Base-by-base conservation (phyloP, 345 rosid species). In the Barbarea vulgaris region DNA sequence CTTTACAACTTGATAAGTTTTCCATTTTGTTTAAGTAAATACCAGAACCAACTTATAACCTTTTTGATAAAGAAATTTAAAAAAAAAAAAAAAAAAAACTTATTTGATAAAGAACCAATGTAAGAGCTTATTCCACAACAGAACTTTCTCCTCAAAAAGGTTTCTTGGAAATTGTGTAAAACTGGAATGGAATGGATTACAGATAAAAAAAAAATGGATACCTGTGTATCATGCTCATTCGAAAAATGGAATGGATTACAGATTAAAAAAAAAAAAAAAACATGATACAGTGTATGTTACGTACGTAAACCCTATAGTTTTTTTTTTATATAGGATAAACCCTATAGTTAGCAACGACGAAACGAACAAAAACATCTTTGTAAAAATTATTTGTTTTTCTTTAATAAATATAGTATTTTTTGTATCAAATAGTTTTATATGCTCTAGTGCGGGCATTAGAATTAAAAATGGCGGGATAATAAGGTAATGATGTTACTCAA, bases 401-500 rank as follows among this genome's bases (percentile, higher is more conserved):
- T 9, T 42, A 4, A 44, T 9, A 27, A 39, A 41, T 27, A 24
- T 14, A 25, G 3, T 19, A 27, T 52, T 37, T 18, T 8, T 21
- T 46, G 3, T 17, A 55, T 27, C 13, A 59, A 24, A 34, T 60
- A 30, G 34, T 73, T 73, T 64, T 5, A 41, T 64, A 9, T 39
- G 62, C 4, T 31, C 0, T 31, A 64, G 65, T 73, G 77, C 70
- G 28, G 64, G 63, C 71, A 64, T 33, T 44, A 33, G 0, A 25
- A 55, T 31, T 21, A n/a, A 55, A 31, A 65, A 66, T 21, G 48
- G 36, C 10, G 48, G 18, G 71, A 74, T 74, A 74, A 74, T 66
- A 34, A 56, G 71, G 77, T 54, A 73, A 73, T 74, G 66, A 74
- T 74, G 72, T 17, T 74, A 22, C 28, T 25, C 31, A 74, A 74